Conservation (phyloP, 2,329 filamentous ascomycete species). For the Pseudogymnoascus sp. region DNA sequence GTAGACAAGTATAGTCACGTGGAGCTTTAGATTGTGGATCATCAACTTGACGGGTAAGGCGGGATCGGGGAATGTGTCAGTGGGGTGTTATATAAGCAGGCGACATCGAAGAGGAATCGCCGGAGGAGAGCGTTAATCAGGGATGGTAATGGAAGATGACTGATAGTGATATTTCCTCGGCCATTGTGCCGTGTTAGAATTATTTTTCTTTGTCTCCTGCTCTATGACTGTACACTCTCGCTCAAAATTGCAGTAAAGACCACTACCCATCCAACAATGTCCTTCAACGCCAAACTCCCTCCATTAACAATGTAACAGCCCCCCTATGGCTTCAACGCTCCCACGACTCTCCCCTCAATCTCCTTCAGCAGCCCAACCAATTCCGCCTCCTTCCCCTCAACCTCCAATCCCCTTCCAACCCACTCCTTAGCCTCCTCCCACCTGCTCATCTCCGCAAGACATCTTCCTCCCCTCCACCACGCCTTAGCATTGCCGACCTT, state of each 20-base stretch:
- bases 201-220: background rate
- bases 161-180: background rate
- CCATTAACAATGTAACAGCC: background rate
- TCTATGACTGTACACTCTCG: constrained; percentile 6
- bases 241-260: constrained; percentile 7
- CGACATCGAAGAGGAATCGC: background rate
- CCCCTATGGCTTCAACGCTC: constrained; percentile 12
- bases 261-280: constrained; percentile 6
- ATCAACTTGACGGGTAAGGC: background rate
- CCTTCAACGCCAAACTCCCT: constrained; percentile 6
- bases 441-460: constrained; percentile 83
- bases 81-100: background rate
- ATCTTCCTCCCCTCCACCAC: constrained; percentile 84
- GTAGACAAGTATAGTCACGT: background rate
- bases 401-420: constrained; percentile 69
- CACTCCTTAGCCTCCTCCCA: constrained; percentile 75
- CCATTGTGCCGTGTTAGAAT: background rate
- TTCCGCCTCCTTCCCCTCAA: constrained; percentile 65
- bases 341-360: constrained; percentile 40
- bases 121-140: background rate
- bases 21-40: background rate
- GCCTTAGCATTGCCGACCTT: constrained; percentile 83
- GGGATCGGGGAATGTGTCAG: background rate
- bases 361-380: constrained; percentile 57
- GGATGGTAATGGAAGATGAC: background rate